Evolutionary conservation across 805 yeast genomes (phyloP).

Genomic region (Blastobotrys parvus): DNA sequence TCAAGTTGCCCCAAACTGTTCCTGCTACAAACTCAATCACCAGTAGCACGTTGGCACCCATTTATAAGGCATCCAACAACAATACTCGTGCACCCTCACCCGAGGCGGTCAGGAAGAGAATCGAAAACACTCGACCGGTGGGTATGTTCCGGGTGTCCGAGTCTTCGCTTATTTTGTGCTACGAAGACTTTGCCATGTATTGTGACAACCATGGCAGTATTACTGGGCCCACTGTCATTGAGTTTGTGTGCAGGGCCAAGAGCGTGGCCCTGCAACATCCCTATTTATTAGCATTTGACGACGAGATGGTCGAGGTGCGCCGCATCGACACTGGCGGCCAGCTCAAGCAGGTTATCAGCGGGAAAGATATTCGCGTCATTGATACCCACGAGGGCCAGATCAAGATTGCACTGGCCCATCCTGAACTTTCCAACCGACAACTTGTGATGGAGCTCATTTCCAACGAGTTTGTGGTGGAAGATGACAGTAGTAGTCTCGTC

Average conservation of each 20-base stretch:
- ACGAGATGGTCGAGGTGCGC: constrained; percentile 65
- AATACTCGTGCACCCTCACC: constrained; percentile 30
- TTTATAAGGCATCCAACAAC: constrained; percentile 27
- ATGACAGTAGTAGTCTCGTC: constrained; percentile 17
- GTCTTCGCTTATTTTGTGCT: constrained; percentile 50
- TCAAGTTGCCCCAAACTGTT: constrained; percentile 45
- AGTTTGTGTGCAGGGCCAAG: constrained; percentile 30
- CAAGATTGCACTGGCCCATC: constrained; percentile 52
- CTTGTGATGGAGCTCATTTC: constrained; percentile 37
- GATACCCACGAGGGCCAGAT: constrained; percentile 34
- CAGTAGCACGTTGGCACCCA: constrained; percentile 5
- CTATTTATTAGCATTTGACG: constrained; percentile 46
- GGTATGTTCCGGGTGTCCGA: constrained; percentile 56
- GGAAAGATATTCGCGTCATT: constrained; percentile 51
- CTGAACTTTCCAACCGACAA: constrained; percentile 53
- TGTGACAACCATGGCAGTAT: constrained; percentile 41
- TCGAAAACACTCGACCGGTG: constrained; percentile 40
- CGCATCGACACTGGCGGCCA: constrained; percentile 38
- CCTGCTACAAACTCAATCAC: constrained; percentile 36
- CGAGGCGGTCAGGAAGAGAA: constrained; percentile 29
- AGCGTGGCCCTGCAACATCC: constrained; percentile 37
- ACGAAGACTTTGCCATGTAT: constrained; percentile 62
- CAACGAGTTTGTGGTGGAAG: constrained; percentile 25
- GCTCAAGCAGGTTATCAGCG: constrained; percentile 57
- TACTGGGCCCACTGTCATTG: constrained; percentile 34